Evolutionary conservation across 495 filamentous ascomycete genomes (phyloP), one percentile per base, ranked within the genome.

Genomic region (Hyphodiscus hymeniophilus): DNA sequence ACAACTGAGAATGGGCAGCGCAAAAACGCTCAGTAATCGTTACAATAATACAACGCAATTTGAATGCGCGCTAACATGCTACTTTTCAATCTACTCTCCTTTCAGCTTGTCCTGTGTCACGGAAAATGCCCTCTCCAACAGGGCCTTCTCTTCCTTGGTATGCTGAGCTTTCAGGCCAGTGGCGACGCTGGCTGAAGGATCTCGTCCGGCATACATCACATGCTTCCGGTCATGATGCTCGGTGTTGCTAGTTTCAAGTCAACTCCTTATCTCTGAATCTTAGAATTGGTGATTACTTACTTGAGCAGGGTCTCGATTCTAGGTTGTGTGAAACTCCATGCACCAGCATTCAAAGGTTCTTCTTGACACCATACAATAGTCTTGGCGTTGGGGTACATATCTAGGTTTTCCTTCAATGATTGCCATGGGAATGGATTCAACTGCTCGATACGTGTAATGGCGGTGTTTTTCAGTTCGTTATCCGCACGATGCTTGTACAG

Each of bases 371-470:
- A 98, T 48, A 97, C 87, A 50, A 98, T 91, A 52, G 89, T 86
- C 74, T 94, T 84, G 61, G 92, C 88, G 64, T 97, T 97, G 64
- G 89, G 85, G 71, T 98, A 98, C 69, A 67, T 77, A 71, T 98
- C 89, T 24, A 98, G 74, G 74, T 96, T 96, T 64, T 96, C 90
- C 67, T 83, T 82, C 36, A 98, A 80, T 71, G 91, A 87, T 55
- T 86, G 83, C 91, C 92, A 98, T 4, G 92, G 92, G 89, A 98
- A 98, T 59, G 92, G 92, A 69, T 97, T 85, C 23, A 98, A 79
- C 72, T 98, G 92, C 72, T 98, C 92, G 57, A 98, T 80, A 60
- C 92, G 89, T 36, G 87, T 94, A 67, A 98, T 84, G 64, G 88
- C 92, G 17, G 88, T 82, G 66, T 95, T 80, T 62, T 87, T 86